Conservation (phyloP, 306 rosid genomes). For the Quercus parvula region DNA sequence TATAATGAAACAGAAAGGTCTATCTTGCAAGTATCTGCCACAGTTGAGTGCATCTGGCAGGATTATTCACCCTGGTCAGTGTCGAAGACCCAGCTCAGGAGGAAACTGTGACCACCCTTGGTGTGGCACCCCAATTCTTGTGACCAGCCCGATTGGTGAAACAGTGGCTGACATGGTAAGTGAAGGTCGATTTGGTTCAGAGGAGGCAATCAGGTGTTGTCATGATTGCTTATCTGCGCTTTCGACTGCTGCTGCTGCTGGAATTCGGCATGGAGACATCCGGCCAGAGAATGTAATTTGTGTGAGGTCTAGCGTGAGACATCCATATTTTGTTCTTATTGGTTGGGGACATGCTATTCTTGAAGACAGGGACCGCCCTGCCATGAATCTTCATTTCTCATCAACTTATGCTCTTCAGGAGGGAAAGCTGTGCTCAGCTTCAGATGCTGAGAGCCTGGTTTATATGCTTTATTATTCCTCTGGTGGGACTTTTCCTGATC, state of each 20-base stretch:
- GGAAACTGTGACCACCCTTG: constrained; percentile 94
- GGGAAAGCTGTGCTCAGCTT: constrained; percentile 92
- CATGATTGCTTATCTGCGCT: constrained; percentile 95
- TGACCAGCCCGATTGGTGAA: constrained; percentile 88
- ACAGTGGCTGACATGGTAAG: constrained; percentile 69
- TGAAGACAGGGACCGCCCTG: constrained; percentile 95
- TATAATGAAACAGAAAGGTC: constrained; percentile 83
- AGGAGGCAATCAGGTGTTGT: constrained; percentile 86
- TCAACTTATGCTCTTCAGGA: constrained; percentile 94
- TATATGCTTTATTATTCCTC: constrained; percentile 84
- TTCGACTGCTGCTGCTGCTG: constrained; percentile 69
- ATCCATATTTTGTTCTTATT: constrained; percentile 70
- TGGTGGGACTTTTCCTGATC: constrained; percentile 77
- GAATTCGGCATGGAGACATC: constrained; percentile 93
- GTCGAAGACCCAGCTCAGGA: constrained; percentile 80
- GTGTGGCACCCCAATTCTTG: constrained; percentile 98
- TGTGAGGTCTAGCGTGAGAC: constrained; percentile 52
- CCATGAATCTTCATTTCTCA: constrained; percentile 91
- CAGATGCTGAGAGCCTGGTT: constrained; percentile 96
- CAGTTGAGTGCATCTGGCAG: constrained; percentile 87
- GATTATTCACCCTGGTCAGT: constrained; percentile 92
- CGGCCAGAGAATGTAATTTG: constrained; percentile 84
- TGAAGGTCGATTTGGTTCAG: constrained; percentile 62
- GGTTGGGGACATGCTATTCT: constrained; percentile 99
- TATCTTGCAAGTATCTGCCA: constrained; percentile 81